phyloP scores from a whole-genome alignment of 164 flowering plant species.

The Warburgia ugandensis region DNA sequence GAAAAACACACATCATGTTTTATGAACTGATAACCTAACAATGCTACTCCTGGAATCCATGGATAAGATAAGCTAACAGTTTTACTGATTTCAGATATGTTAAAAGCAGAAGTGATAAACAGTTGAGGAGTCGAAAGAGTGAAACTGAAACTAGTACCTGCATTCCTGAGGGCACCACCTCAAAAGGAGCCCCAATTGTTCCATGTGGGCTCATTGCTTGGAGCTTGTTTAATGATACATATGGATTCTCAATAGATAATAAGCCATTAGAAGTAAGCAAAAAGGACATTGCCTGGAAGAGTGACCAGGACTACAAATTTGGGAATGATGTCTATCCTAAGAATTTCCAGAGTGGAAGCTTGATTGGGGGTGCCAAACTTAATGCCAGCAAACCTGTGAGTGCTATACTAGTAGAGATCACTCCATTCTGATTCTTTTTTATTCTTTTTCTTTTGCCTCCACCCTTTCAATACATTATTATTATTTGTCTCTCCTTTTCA shows the following conservation, averaged over 20 bases:
- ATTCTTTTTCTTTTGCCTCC: neutral
- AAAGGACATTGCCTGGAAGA: conserved; percentile 79
- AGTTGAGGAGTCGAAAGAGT: conserved; percentile 32
- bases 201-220: conserved; percentile 92
- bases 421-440: neutral
- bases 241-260: conserved; percentile 36
- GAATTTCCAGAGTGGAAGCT: conserved; percentile 61
- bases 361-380: conserved; percentile 79
- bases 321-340: conserved; percentile 71
- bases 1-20: too few relatives aligned
- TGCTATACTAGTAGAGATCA: too few relatives aligned
- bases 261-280: conserved; percentile 40
- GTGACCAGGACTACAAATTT: conserved; percentile 66
- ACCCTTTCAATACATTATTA: neutral
- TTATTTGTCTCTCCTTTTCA: neutral
- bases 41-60: too few relatives aligned
- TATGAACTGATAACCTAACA: too few relatives aligned
- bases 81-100: conserved; percentile 46
- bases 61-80: neutral
- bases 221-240: conserved; percentile 89
- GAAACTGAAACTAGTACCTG: conserved; percentile 30
- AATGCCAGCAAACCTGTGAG: conserved; percentile 65
- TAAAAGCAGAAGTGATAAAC: conserved; percentile 69
- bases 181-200: conserved; percentile 34
- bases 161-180: conserved; percentile 40